Percentiles rank a stretch among this genome's conserved stretches.
These are phyloP conservation scores for Komagataella mondaviorum DNA, from an alignment of 805 yeast species.

Conservation along the genomic window DNA sequence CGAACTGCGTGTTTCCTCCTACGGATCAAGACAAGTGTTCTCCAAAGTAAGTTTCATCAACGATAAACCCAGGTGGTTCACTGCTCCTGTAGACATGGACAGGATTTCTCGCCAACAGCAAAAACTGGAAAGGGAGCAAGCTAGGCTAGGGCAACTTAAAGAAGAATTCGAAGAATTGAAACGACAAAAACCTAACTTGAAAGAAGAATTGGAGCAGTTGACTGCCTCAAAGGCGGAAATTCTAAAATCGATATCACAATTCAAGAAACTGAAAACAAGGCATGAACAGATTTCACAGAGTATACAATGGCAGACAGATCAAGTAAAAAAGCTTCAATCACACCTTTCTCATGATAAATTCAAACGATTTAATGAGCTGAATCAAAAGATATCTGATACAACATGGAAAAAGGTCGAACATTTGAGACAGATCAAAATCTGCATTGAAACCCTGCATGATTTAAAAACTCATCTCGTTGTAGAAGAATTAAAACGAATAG, in stretches of 20 bases:
- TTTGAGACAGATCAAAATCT: constrained; percentile 9
- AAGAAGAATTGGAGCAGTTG: not conserved
- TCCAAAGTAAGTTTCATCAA: constrained; percentile 23
- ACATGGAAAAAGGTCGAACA: constrained; percentile 11
- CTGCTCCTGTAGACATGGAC: constrained; percentile 7
- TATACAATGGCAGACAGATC: not conserved
- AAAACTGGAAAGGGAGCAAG: not conserved
- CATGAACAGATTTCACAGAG: not conserved
- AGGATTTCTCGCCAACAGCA: not conserved
- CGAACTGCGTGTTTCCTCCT: constrained; percentile 40
- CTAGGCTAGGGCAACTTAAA: constrained; percentile 2
- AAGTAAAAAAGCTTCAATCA: not conserved
- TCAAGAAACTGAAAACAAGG: not conserved
- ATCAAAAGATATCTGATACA: constrained; percentile 12
- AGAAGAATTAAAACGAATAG: constrained; percentile 18
- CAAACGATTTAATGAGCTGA: not conserved
- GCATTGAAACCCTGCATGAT: constrained; percentile 13
- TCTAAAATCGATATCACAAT: not conserved
- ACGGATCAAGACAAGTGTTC: constrained; percentile 46
- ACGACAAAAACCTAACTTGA: not conserved
- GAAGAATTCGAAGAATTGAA: not conserved
- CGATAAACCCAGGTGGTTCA: constrained; percentile 15
- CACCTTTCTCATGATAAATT: not conserved
- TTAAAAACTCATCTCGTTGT: constrained; percentile 13
- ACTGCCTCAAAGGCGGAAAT: not conserved